Evolutionary conservation across 2,329 filamentous ascomycete species (phyloP).

Genomic region (Diaporthe velutina): DNA sequence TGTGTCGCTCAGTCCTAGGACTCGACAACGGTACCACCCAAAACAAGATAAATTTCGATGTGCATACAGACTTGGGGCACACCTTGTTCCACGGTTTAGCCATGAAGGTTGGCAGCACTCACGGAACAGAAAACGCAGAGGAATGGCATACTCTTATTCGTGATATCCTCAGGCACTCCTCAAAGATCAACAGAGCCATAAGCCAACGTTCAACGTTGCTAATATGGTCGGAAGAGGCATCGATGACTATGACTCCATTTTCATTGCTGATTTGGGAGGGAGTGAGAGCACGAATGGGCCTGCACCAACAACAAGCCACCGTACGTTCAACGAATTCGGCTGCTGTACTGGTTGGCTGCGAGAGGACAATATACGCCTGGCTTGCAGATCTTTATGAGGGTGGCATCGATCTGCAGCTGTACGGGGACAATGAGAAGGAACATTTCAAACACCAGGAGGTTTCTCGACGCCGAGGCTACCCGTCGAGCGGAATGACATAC

Average conservation of each 20-base stretch:
- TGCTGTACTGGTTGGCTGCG: neutral
- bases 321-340: neutral
- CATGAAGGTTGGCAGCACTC: neutral
- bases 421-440: neutral
- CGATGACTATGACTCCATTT: neutral
- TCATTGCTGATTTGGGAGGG: neutral
- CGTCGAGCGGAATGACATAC: too few species aligned
- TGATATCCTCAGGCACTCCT: neutral
- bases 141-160: neutral
- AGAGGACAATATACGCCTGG: neutral
- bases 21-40: neutral
- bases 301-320: fast-evolving
- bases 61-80: neutral
- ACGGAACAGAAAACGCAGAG: neutral
- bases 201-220: too few species aligned
- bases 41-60: neutral
- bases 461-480: too few species aligned
- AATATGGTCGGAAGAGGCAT: neutral
- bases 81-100: neutral
- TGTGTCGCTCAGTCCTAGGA: neutral
- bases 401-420: neutral
- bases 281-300: neutral
- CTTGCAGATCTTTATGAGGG: neutral
- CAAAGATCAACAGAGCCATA: neutral
- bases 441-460: neutral